Conservation (phyloP, 805 yeast genomes). For the Candida ficus region DNA sequence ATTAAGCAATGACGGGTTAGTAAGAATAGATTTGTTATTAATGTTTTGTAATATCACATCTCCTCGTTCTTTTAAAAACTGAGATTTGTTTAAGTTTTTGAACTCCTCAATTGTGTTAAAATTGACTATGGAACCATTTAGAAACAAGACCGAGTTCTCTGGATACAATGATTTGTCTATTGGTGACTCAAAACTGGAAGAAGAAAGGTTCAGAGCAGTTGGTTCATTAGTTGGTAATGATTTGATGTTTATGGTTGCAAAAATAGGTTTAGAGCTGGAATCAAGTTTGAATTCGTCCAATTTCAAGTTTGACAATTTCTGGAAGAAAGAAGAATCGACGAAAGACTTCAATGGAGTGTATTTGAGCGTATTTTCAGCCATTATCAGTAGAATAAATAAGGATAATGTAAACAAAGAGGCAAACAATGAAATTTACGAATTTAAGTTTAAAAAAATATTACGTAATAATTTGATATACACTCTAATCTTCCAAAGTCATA, state of each 20-base stretch:
- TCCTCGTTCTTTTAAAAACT: conserved; percentile 43
- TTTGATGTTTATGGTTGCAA: conserved; percentile 26
- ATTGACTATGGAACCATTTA: conserved; percentile 46
- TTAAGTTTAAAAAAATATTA: background rate
- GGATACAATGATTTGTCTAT: conserved; percentile 16
- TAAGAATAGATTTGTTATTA: conserved; percentile 28
- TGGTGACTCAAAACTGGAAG: conserved; percentile 26
- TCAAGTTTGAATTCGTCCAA: conserved; percentile 64
- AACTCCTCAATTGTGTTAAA: conserved; percentile 86
- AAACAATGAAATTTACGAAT: background rate
- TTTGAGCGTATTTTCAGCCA: conserved; percentile 17
- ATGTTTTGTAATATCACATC: conserved; percentile 26
- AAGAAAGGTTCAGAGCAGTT: conserved; percentile 24
- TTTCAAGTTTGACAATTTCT: conserved; percentile 65
- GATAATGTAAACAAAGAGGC: too few relatives aligned
- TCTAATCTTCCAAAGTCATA: conserved; percentile 69
- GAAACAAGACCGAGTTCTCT: conserved; percentile 15
- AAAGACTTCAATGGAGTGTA: conserved; percentile 55
- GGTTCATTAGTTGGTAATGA: conserved; percentile 26
- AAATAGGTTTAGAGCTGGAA: conserved; percentile 24
- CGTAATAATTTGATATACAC: background rate
- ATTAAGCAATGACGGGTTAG: conserved; percentile 36
- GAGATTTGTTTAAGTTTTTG: conserved; percentile 58
- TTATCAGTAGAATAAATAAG: background rate
- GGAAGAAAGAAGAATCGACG: conserved; percentile 85